These are phyloP conservation scores for Lactarius hatsudake DNA, from an alignment of 768 basidiomycete genomes.

Conservation along the genomic window DNA sequence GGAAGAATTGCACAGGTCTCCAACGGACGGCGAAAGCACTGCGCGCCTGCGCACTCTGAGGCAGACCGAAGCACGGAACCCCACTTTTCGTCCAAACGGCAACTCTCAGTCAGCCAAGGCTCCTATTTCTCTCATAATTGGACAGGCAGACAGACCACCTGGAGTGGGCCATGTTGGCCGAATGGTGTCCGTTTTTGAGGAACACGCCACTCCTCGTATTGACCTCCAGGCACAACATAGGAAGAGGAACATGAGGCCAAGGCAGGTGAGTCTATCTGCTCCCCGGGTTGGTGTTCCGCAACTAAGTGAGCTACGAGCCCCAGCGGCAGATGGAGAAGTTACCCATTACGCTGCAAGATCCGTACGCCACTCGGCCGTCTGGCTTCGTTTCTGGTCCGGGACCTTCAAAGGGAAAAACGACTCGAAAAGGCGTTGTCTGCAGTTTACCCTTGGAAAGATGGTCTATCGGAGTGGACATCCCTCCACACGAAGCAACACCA, in stretches of 20 bases:
- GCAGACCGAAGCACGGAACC: not conserved
- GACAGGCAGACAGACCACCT: not conserved
- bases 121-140: not conserved
- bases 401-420: not conserved
- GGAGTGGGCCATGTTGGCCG: not conserved
- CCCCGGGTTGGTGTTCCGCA: not conserved
- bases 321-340: not conserved
- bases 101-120: not conserved
- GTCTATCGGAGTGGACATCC: constrained; percentile 11
- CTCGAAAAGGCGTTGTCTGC: not conserved
- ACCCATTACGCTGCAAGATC: not conserved
- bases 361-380: constrained; percentile 9
- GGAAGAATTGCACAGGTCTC: not conserved
- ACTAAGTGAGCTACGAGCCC: not conserved
- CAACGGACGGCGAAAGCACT: constrained; percentile 17
- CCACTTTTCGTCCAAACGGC: not conserved
- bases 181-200: not conserved
- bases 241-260: constrained; percentile 17
- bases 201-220: not conserved
- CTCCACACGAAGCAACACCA: not conserved
- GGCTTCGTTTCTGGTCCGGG: constrained; percentile 5
- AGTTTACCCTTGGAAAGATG: constrained; percentile 14
- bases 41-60: constrained; percentile 11
- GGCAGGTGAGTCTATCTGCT: constrained; percentile 3
- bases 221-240: constrained; percentile 3